Evolutionary conservation across 495 filamentous ascomycete species (phyloP).

Genomic region (Xylaria telfairii): DNA sequence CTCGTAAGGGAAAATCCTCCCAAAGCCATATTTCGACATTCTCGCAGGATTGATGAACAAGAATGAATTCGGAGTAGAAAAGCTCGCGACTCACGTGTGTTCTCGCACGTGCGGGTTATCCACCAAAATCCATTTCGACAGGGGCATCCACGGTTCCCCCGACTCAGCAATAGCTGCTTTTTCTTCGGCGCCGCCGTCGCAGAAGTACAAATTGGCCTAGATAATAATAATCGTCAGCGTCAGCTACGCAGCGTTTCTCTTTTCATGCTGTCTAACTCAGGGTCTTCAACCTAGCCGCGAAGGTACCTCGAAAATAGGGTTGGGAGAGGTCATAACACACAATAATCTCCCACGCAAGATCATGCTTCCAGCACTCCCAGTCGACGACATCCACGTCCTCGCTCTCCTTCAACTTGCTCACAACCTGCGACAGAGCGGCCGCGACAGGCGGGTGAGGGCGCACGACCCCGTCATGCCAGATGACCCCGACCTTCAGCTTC

Average conservation of each 20-base stretch:
- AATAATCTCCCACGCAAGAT: slow-evolving; percentile 64
- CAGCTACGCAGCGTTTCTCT: background rate
- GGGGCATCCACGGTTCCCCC: slow-evolving; percentile 61
- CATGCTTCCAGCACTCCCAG: slow-evolving; percentile 70
- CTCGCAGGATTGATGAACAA: background rate
- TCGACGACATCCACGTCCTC: slow-evolving; percentile 63
- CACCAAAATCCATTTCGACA: slow-evolving; percentile 56
- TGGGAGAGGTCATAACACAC: slow-evolving; percentile 35
- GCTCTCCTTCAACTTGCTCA: slow-evolving; percentile 56
- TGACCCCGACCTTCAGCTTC: slow-evolving; percentile 68
- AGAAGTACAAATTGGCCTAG: slow-evolving; percentile 52
- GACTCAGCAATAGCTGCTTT: slow-evolving; percentile 55
- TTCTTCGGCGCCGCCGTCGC: slow-evolving; percentile 63
- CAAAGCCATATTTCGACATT: background rate
- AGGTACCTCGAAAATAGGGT: too few species aligned
- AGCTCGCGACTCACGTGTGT: slow-evolving; percentile 29
- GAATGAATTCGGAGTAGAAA: background rate
- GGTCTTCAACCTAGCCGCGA: too few species aligned
- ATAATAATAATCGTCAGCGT: slow-evolving; percentile 4
- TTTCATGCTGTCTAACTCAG: background rate
- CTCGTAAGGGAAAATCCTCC: background rate
- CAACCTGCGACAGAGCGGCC: slow-evolving; percentile 62
- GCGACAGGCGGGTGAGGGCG: slow-evolving; percentile 73
- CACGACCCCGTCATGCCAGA: slow-evolving; percentile 75
- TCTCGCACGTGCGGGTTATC: slow-evolving; percentile 54